phyloP scores from a whole-genome alignment of 1,139 yeast genomes.

The Yamadazyma diddensiae region DNA sequence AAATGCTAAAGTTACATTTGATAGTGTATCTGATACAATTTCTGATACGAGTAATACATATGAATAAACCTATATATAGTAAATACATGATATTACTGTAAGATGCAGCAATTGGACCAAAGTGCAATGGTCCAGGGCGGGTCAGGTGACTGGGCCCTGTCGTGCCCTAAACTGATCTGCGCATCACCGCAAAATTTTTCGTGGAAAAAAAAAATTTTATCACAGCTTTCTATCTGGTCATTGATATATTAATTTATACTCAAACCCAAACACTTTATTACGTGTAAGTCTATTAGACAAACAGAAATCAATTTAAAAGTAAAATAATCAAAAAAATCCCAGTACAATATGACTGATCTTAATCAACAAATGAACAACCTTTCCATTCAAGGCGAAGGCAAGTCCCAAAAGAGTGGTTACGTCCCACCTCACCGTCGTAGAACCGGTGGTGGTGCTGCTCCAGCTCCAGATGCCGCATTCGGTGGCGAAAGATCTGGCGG shows the following conservation, averaged over 20 bases:
- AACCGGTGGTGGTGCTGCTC: conserved; percentile 16
- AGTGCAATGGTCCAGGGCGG: no score
- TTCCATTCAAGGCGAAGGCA: conserved; percentile 25
- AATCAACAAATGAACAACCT: conserved; percentile 45
- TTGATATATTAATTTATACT: conserved; percentile 12
- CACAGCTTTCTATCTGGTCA: conserved; percentile 6
- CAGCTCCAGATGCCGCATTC: conserved; percentile 8
- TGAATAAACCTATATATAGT: no score
- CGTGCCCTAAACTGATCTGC: not conserved
- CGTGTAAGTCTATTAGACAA: conserved; percentile 2
- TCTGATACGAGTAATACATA: conserved; percentile 6
- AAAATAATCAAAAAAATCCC: not conserved
- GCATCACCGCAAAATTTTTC: conserved; percentile 5
- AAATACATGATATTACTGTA: not conserved
- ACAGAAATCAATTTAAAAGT: conserved; percentile 8
- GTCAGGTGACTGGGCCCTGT: not conserved
- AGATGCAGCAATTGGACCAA: not conserved
- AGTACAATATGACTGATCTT: conserved; percentile 35
- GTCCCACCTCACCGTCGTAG: conserved; percentile 71
- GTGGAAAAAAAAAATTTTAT: conserved; percentile 7
- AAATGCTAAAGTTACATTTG: conserved; percentile 31
- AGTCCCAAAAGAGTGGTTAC: conserved; percentile 31
- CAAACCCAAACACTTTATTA: conserved; percentile 3
- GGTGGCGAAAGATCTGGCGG: conserved; percentile 14
- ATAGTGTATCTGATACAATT: conserved; percentile 8